Percentiles rank a stretch among this genome's conserved stretches.
Conservation (phyloP, 129 eudicot species). For the Kitagawia praeruptora region DNA sequence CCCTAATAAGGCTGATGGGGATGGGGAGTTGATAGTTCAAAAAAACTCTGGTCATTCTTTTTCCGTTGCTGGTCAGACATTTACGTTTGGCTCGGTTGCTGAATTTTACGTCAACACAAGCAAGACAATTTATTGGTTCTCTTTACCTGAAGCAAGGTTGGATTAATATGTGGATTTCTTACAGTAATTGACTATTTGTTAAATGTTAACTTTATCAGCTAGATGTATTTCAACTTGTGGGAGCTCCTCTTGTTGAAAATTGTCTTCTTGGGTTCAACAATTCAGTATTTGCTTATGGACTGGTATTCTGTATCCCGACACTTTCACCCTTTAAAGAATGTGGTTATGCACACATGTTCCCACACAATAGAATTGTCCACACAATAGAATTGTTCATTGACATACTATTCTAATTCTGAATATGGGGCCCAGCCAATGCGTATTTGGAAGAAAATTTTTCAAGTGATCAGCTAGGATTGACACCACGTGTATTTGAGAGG, state of each 20-base stretch:
- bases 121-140: conserved; percentile 16
- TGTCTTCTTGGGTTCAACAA: conserved; percentile 94
- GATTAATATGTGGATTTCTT: background rate
- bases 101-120: conserved; percentile 69
- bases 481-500: conserved; percentile 80
- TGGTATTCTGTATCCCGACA: conserved; percentile 36
- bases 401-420: conserved; percentile 1
- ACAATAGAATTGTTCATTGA: background rate
- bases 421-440: conserved; percentile 90
- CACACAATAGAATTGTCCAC: background rate
- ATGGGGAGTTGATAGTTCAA: conserved; percentile 47
- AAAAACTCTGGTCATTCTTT: conserved; percentile 61
- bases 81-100: conserved; percentile 76
- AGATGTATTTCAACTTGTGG: conserved; percentile 78
- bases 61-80: conserved; percentile 58
- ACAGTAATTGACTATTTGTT: background rate
- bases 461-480: conserved; percentile 74
- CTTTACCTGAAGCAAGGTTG: background rate
- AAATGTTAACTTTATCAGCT: conserved; percentile 31
- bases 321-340: background rate
- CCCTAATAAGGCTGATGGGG: conserved; percentile 61
- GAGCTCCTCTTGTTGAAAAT: conserved; percentile 95
- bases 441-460: conserved; percentile 43
- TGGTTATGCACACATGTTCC: background rate
- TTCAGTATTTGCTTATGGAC: conserved; percentile 95